phyloP scores from a whole-genome alignment of 257 asterid genomes.

The Rubia yunnanensis region DNA sequence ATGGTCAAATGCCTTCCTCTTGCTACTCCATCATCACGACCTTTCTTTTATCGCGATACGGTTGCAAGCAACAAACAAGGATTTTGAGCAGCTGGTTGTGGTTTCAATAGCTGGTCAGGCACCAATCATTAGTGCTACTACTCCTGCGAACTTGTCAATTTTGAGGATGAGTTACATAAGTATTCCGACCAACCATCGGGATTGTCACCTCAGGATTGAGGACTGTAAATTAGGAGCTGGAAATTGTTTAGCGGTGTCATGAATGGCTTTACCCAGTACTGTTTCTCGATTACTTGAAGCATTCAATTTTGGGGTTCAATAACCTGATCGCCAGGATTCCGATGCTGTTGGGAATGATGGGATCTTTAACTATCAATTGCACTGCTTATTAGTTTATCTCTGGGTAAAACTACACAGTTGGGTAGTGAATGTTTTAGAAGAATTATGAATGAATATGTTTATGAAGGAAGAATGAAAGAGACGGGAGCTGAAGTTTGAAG shows the following conservation, averaged over 20 bases:
- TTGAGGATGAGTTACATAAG: no score
- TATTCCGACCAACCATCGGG: slow-evolving; percentile 56
- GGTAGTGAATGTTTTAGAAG: no score
- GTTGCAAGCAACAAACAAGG: slow-evolving; percentile 34
- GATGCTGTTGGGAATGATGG: slow-evolving; percentile 53
- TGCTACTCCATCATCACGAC: slow-evolving; percentile 1
- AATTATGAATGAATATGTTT: no score
- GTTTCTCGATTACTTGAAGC: slow-evolving; percentile 82
- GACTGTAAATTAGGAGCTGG: slow-evolving; percentile 23
- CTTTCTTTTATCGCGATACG: slow-evolving; percentile 18
- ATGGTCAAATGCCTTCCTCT: neutral
- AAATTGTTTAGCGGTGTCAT: slow-evolving; percentile 94
- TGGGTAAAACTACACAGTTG: no score
- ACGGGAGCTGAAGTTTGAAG: no score
- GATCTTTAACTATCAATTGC: slow-evolving; percentile 48
- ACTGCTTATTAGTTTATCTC: no score
- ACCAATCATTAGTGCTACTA: slow-evolving; percentile 19
- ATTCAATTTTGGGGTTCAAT: slow-evolving; percentile 49
- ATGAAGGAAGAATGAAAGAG: no score
- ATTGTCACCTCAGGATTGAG: neutral
- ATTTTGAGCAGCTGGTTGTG: slow-evolving; percentile 19
- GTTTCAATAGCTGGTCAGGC: slow-evolving; percentile 26
- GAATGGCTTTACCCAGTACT: slow-evolving; percentile 87
- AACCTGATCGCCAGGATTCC: slow-evolving; percentile 48
- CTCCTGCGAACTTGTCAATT: slow-evolving; percentile 18